These are phyloP conservation scores for Penicillium vulpinum DNA, from an alignment of 2,329 filamentous ascomycete species.

Conservation along the genomic window DNA sequence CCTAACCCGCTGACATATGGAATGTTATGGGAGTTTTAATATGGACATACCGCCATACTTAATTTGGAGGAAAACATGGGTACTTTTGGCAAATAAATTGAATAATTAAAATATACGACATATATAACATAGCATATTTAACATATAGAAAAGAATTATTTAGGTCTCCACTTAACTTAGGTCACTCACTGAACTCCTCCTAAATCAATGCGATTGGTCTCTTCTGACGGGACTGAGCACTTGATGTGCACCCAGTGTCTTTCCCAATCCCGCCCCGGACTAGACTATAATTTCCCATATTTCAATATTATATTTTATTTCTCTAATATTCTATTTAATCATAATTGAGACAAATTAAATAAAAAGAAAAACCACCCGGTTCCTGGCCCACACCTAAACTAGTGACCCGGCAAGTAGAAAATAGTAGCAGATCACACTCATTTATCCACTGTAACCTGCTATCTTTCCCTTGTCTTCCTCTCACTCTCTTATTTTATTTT, in stretches of 20 bases:
- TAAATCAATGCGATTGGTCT: conserved; percentile 8
- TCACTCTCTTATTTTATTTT: conserved; percentile 32
- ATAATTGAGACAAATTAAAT: conserved; percentile 5
- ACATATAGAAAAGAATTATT: too few species aligned
- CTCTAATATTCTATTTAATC: neutral
- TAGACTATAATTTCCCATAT: neutral
- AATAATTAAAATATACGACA: too few species aligned
- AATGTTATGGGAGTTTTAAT: too few species aligned
- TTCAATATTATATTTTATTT: neutral
- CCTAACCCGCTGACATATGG: too few species aligned
- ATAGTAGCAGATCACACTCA: conserved; percentile 41
- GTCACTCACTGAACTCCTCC: neutral
- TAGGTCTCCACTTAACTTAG: neutral
- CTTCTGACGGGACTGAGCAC: conserved; percentile 7
- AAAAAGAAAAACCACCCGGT: conserved; percentile 7
- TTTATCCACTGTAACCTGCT: conserved; percentile 37
- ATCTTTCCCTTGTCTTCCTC: conserved; percentile 20
- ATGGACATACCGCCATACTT: neutral
- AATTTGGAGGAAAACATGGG: too few species aligned
- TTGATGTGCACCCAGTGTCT: conserved; percentile 8
- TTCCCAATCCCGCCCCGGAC: conserved; percentile 22
- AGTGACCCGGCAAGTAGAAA: conserved; percentile 32
- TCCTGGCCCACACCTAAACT: conserved; percentile 27
- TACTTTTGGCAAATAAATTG: too few species aligned
- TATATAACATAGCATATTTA: too few species aligned